phyloP scores from a whole-genome alignment of 345 rosid genomes.

The Aethionema arabicum region DNA sequence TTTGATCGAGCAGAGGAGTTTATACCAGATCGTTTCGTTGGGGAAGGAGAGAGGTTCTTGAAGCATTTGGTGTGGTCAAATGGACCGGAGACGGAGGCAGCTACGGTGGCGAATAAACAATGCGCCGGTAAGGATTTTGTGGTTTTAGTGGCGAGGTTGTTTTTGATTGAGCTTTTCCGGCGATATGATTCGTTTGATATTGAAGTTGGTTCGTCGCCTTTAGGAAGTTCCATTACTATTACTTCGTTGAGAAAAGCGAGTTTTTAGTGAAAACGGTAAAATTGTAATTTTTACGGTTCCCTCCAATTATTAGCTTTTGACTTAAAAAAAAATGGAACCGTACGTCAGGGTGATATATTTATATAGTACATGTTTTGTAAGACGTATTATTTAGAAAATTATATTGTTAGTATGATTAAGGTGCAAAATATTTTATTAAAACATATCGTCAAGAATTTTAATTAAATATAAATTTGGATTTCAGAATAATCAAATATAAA shows the following conservation, averaged over 20 bases:
- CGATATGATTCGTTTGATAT: conserved; percentile 81
- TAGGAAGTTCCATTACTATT: conserved; percentile 56
- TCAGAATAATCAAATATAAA: no score
- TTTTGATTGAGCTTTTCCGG: conserved; percentile 72
- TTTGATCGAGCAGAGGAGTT: conserved; percentile 73
- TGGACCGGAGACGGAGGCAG: conserved; percentile 71
- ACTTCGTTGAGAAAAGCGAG: conserved; percentile 64
- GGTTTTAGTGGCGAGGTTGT: conserved; percentile 61
- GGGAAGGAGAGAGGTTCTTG: conserved; percentile 68
- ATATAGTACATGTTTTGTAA: no score
- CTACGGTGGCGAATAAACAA: conserved; percentile 67
- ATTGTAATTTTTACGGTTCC: conserved; percentile 8
- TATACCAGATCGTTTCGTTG: conserved; percentile 70
- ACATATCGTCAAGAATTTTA: no score
- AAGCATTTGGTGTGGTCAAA: conserved; percentile 89
- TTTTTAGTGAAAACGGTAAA: conserved; percentile 41
- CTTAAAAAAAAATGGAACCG: no score
- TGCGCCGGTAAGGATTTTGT: conserved; percentile 93
- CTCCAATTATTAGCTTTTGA: background rate
- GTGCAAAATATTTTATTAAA: no score
- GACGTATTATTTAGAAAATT: no score
- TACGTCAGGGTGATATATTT: no score
- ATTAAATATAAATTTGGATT: no score
- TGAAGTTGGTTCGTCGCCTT: conserved; percentile 48
- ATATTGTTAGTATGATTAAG: no score